Conservation (phyloP, 2,329 filamentous ascomycete genomes). For the Trichothecium sympodiale region DNA sequence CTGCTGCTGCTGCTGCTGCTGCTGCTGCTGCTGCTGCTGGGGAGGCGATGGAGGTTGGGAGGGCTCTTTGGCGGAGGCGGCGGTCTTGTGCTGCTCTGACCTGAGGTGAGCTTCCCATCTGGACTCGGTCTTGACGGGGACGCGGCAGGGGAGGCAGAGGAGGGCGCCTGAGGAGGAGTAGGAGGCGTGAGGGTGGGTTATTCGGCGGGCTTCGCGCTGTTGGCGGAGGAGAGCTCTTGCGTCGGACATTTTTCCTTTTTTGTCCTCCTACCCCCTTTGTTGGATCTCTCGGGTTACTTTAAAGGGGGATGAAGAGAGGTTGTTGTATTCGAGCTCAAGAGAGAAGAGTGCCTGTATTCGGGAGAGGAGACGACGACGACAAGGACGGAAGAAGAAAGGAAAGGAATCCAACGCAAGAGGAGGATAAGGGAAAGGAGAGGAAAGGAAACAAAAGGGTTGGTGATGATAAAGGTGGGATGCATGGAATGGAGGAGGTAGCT, state of each 20-base stretch:
- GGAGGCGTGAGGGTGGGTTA: slow-evolving; percentile 56
- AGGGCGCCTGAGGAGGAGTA: slow-evolving; percentile 60
- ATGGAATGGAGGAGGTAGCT: no score
- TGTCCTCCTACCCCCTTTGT: background rate
- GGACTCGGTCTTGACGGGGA: slow-evolving; percentile 52
- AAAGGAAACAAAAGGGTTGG: no score
- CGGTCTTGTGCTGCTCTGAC: slow-evolving; percentile 29
- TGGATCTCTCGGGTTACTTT: no score
- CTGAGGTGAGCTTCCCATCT: slow-evolving; percentile 56
- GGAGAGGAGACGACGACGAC: no score
- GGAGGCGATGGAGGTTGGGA: no score
- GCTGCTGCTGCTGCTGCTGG: slow-evolving; percentile 8
- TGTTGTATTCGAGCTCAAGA: no score
- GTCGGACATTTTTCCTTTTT: slow-evolving; percentile 51
- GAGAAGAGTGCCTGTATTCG: no score
- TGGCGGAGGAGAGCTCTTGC: slow-evolving; percentile 69
- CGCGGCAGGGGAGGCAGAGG: slow-evolving; percentile 55
- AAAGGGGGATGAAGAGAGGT: slow-evolving; percentile 2
- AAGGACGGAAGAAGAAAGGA: background rate
- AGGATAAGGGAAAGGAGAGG: no score
- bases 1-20: slow-evolving; percentile 11
- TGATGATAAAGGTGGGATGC: no score
- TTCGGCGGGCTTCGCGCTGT: slow-evolving; percentile 62
- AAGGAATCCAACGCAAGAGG: slow-evolving; percentile 1
- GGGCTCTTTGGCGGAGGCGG: no score